Percentiles rank a stretch among this genome's conserved stretches.
These are phyloP conservation scores for Candida ponderosae DNA, from an alignment of 805 yeast genomes.

Conservation along the genomic window DNA sequence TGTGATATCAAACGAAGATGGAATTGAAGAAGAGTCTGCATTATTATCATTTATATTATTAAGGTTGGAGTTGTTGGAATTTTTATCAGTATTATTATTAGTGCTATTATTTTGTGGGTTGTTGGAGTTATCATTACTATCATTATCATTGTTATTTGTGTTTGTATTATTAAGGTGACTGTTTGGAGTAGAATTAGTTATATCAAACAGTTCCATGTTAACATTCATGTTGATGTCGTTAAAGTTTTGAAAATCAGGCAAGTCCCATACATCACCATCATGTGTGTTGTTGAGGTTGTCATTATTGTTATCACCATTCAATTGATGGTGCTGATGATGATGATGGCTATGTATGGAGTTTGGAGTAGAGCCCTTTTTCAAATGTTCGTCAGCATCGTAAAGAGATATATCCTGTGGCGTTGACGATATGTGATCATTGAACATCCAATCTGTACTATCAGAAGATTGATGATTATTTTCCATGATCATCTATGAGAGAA, in stretches of 20 bases:
- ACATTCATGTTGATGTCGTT: slow-evolving; percentile 9
- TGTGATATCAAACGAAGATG: slow-evolving; percentile 13
- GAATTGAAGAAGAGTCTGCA: slow-evolving; percentile 14
- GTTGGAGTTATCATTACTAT: neutral
- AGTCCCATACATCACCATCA: slow-evolving; percentile 1
- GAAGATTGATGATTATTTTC: neutral
- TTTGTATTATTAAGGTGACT: neutral
- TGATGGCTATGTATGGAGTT: neutral
- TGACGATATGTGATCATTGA: neutral
- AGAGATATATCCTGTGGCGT: neutral
- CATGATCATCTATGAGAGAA: too few relatives aligned
- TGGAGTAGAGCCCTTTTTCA: neutral
- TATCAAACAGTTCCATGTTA: neutral
- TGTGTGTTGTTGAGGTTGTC: neutral
- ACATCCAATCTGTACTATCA: neutral
- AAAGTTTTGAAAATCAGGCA: slow-evolving; percentile 6
- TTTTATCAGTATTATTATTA: neutral
- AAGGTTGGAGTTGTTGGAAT: too few relatives aligned
- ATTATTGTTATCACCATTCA: neutral
- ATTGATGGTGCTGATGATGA: neutral
- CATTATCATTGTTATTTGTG: neutral
- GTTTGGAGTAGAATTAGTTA: neutral
- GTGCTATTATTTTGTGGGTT: neutral
- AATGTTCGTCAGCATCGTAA: neutral
- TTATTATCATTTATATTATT: neutral